Evolutionary conservation across 2,329 filamentous ascomycete species (phyloP).

Genomic region (Fusarium sp.): DNA sequence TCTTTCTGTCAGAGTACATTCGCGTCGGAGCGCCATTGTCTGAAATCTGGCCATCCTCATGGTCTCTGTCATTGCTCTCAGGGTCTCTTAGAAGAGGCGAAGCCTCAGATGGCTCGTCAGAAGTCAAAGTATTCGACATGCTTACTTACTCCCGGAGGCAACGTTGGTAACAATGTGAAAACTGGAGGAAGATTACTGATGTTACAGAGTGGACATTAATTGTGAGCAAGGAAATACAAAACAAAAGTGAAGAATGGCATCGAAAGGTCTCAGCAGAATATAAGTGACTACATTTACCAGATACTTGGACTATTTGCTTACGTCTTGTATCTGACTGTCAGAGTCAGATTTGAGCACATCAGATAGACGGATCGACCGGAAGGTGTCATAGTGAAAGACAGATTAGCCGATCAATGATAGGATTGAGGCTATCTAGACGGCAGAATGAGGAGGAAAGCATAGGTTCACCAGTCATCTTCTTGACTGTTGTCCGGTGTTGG

Average conservation of each 20-base stretch:
- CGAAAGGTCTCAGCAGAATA: background rate
- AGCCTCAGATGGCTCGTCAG: constrained; percentile 34
- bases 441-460: background rate
- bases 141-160: background rate
- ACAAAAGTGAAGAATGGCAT: background rate
- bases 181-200: background rate
- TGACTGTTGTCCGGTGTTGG: background rate
- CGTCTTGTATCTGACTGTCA: constrained; percentile 11
- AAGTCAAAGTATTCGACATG: constrained; percentile 26
- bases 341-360: constrained; percentile 32
- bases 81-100: constrained; percentile 47
- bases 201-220: background rate
- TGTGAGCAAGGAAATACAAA: background rate
- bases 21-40: constrained; percentile 7
- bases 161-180: background rate
- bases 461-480: background rate
- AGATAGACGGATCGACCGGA: constrained; percentile 13
- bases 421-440: background rate
- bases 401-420: constrained; percentile 1
- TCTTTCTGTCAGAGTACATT: constrained; percentile 47
- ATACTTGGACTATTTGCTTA: background rate
- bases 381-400: constrained; percentile 27
- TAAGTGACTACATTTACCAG: background rate
- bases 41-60: constrained; percentile 24
- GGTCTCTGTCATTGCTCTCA: constrained; percentile 2